Conservation (phyloP, 2,329 filamentous ascomycete genomes). For the Calonectria hongkongensis region DNA sequence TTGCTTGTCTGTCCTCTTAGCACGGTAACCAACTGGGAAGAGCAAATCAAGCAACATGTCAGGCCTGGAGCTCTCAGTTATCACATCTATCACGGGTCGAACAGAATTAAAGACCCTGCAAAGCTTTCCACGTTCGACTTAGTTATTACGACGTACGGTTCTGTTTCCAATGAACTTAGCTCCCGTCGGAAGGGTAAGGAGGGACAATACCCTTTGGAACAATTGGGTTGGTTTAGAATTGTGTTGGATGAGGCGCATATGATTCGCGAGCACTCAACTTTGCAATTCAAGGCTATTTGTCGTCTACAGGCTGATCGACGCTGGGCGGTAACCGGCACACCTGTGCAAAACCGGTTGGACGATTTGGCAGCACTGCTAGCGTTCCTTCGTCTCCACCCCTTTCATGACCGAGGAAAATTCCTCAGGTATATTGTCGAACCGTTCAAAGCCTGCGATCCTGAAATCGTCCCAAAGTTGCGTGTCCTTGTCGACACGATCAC, state of each 20-base stretch:
- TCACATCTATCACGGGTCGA: conserved; percentile 91
- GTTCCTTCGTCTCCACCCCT: conserved; percentile 89
- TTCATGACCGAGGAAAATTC: conserved; percentile 86
- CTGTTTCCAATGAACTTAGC: conserved; percentile 86
- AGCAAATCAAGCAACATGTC: conserved; percentile 91
- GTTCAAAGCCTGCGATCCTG: conserved; percentile 90
- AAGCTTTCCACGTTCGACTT: conserved; percentile 85
- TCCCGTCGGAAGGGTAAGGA: conserved; percentile 77
- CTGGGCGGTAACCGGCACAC: conserved; percentile 98
- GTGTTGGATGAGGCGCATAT: conserved; percentile 96
- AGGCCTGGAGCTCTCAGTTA: conserved; percentile 78
- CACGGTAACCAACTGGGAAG: conserved; percentile 95
- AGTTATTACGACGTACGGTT: conserved; percentile 94
- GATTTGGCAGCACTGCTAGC: conserved; percentile 91
- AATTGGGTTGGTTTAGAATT: conserved; percentile 93
- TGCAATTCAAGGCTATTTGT: conserved; percentile 90
- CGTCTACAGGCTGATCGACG: conserved; percentile 85
- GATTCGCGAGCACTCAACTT: conserved; percentile 89
- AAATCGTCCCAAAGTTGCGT: conserved; percentile 89
- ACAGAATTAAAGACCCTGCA: conserved; percentile 80
- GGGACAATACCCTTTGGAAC: conserved; percentile 79
- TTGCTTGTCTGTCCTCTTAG: conserved; percentile 92
- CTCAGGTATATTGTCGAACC: conserved; percentile 86
- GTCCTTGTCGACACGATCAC: conserved; percentile 96
- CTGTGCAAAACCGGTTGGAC: conserved; percentile 94